These are phyloP conservation scores for Globisporangium heterothallicum DNA, from an alignment of 352 stramenopile genomes.

Conservation along the genomic window DNA sequence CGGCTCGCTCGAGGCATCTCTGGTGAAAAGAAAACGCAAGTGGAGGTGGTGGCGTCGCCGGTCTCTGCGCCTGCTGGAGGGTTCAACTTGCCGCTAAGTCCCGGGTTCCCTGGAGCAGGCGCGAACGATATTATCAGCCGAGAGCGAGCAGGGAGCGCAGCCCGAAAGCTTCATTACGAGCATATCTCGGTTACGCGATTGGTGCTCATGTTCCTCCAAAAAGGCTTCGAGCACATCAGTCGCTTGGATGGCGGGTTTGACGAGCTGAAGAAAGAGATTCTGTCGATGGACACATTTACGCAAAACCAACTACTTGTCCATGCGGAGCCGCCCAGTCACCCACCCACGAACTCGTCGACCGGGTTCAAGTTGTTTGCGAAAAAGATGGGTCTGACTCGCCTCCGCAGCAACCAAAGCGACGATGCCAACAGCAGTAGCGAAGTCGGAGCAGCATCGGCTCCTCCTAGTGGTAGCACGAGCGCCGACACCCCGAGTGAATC, in stretches of 20 bases:
- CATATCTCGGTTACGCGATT: slow-evolving; percentile 75
- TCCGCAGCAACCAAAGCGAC: slow-evolving; percentile 27
- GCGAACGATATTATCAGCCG: slow-evolving; percentile 30
- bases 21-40: slow-evolving; percentile 33
- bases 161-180: slow-evolving; percentile 29
- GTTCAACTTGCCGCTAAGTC: slow-evolving; percentile 6
- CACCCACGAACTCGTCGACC: slow-evolving; percentile 13
- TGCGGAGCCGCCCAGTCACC: slow-evolving; percentile 7
- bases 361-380: slow-evolving; percentile 45
- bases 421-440: slow-evolving; percentile 17
- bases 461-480: background rate
- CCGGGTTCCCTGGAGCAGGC: slow-evolving; percentile 20
- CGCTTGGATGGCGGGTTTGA: slow-evolving; percentile 79
- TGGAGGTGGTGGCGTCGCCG: background rate
- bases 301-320: slow-evolving; percentile 74
- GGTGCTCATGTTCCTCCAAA: slow-evolving; percentile 83
- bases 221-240: slow-evolving; percentile 84
- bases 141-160: slow-evolving; percentile 12
- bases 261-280: slow-evolving; percentile 65
- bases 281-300: slow-evolving; percentile 49
- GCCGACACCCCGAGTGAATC: background rate
- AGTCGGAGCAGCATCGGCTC: background rate
- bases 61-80: slow-evolving; percentile 7
- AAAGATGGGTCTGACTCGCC: slow-evolving; percentile 44
- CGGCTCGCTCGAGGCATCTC: slow-evolving; percentile 53